phyloP scores from a whole-genome alignment of 2,329 filamentous ascomycete species.

The Hawksworthiomyces lignivorus region DNA sequence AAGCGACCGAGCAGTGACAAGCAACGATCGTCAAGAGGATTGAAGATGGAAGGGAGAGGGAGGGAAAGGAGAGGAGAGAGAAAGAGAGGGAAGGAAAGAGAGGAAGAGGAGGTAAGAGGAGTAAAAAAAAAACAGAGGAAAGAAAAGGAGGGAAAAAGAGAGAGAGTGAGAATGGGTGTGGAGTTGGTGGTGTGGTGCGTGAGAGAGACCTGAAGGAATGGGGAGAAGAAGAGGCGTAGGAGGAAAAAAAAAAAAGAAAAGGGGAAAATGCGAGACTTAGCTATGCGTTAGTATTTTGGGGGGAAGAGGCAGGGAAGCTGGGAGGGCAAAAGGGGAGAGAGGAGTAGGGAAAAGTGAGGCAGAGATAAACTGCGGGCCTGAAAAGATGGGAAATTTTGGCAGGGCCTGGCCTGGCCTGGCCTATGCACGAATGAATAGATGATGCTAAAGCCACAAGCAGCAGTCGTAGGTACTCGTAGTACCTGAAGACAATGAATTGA shows the following conservation, averaged over 20 bases:
- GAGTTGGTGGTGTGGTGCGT: too few relatives aligned
- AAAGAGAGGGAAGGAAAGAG: not conserved
- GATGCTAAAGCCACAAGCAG: too few relatives aligned
- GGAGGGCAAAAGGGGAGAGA: slow-evolving; percentile 3
- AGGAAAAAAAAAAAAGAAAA: slow-evolving; percentile 2
- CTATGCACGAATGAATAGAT: too few relatives aligned
- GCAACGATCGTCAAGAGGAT: too few relatives aligned
- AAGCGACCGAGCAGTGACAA: slow-evolving; percentile 4
- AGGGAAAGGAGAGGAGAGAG: not conserved
- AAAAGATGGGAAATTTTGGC: too few relatives aligned
- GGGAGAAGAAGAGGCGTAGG: not conserved
- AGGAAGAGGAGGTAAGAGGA: not conserved
- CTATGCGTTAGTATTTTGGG: too few relatives aligned
- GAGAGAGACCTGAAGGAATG: too few relatives aligned
- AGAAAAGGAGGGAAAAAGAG: not conserved
- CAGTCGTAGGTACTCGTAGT: too few relatives aligned
- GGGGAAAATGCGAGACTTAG: slow-evolving; percentile 1
- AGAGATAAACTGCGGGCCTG: too few relatives aligned
- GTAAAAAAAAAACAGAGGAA: not conserved
- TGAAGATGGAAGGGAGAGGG: not conserved
- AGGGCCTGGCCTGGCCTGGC: too few relatives aligned
- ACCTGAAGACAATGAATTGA: too few relatives aligned
- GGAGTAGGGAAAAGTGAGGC: slow-evolving; percentile 1
- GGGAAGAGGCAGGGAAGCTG: slow-evolving; percentile 9
- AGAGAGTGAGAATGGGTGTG: not conserved